Conservation (phyloP, 1,284 basidiomycete species). For the Fomitopsis pinicola region DNA sequence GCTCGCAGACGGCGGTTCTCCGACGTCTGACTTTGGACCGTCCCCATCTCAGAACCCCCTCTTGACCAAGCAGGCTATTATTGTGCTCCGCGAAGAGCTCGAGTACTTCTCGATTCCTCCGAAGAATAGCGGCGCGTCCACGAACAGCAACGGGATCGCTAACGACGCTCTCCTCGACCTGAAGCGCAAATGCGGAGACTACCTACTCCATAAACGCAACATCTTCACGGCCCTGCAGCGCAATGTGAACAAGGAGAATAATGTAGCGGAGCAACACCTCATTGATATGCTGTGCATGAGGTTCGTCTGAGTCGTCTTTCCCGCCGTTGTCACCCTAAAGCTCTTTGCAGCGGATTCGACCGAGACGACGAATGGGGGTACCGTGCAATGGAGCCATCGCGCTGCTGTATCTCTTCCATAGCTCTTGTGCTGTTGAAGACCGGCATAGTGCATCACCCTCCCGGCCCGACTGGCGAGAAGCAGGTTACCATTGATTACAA, state of each 20-base stretch:
- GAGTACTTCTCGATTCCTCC: constrained; percentile 97
- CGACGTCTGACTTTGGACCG: constrained; percentile 59
- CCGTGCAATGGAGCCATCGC: constrained; percentile 89
- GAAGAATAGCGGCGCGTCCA: constrained; percentile 54
- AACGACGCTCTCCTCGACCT: constrained; percentile 73
- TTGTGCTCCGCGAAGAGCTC: constrained; percentile 95
- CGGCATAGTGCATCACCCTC: constrained; percentile 75
- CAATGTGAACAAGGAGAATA: constrained; percentile 99
- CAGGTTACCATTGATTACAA: constrained; percentile 80
- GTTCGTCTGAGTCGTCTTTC: constrained; percentile 39
- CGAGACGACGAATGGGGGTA: constrained; percentile 97
- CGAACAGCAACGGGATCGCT: constrained; percentile 75
- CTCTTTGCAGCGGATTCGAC: constrained; percentile 77
- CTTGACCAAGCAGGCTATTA: constrained; percentile 95
- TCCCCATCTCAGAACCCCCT: constrained; percentile 82
- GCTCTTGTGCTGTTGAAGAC: constrained; percentile 97
- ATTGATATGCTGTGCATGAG: constrained; percentile 99
- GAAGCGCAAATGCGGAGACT: constrained; percentile 83
- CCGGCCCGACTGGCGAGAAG: constrained; percentile 50
- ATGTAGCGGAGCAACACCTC: constrained; percentile 96
- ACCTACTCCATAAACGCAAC: constrained; percentile 83
- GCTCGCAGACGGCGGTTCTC: constrained; percentile 56
- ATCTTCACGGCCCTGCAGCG: constrained; percentile 98
- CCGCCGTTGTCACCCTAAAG: neutral
- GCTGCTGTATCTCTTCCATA: constrained; percentile 97